Percentiles rank a stretch among this genome's conserved stretches.
Evolutionary conservation across 1,139 yeast species (phyloP).

Genomic region (Zygosaccharomyces sapae): DNA sequence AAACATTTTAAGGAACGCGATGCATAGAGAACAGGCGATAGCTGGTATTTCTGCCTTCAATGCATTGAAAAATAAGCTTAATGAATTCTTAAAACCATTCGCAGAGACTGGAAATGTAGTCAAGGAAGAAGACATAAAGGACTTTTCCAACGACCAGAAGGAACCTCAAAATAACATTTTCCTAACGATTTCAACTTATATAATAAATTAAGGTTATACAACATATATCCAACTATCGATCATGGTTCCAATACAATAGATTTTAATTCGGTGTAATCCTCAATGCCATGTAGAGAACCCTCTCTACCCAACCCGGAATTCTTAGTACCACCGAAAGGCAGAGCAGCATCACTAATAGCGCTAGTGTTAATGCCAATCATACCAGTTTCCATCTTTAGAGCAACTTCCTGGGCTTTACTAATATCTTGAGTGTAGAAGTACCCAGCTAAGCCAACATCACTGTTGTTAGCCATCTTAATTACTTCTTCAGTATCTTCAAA

Average conservation of each 20-base stretch:
- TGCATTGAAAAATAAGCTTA: slow-evolving; percentile 57
- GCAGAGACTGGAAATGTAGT: slow-evolving; percentile 81
- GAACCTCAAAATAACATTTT: slow-evolving; percentile 14
- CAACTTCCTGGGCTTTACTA: slow-evolving; percentile 54
- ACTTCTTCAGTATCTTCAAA: slow-evolving; percentile 65
- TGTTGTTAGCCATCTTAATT: slow-evolving; percentile 55
- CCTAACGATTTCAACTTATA: background rate
- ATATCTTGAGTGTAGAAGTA: slow-evolving; percentile 66
- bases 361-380: slow-evolving; percentile 72
- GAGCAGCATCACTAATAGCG: slow-evolving; percentile 57
- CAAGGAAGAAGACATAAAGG: slow-evolving; percentile 73
- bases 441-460: slow-evolving; percentile 66
- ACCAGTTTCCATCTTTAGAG: slow-evolving; percentile 61
- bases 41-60: slow-evolving; percentile 79
- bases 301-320: slow-evolving; percentile 73
- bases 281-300: slow-evolving; percentile 61
- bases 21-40: slow-evolving; percentile 61
- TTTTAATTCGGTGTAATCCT: slow-evolving; percentile 60
- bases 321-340: slow-evolving; percentile 71
- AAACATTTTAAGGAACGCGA: slow-evolving; percentile 48
- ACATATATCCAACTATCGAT: background rate
- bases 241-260: slow-evolving; percentile 38
- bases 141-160: slow-evolving; percentile 56
- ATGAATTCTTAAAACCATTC: slow-evolving; percentile 73
- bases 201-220: background rate